These are phyloP conservation scores for Septoria petroselini DNA, from an alignment of 2,329 filamentous ascomycete genomes.

Conservation along the genomic window DNA sequence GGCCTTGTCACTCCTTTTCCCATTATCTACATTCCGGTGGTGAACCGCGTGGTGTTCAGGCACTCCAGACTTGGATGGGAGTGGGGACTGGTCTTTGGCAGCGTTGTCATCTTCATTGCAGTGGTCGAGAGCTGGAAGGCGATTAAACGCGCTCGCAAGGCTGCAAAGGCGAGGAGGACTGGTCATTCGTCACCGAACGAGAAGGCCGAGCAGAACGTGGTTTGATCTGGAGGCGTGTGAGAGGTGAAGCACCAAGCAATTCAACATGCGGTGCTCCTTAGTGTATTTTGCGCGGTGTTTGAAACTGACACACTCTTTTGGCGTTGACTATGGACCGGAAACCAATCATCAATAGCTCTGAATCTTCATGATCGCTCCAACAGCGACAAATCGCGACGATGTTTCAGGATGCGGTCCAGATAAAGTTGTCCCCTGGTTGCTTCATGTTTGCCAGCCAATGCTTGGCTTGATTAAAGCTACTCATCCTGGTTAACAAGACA, in stretches of 20 bases:
- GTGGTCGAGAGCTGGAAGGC: slow-evolving; percentile 48
- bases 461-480: background rate
- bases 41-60: slow-evolving; percentile 48
- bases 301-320: background rate
- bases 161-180: slow-evolving; percentile 7
- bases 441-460: background rate
- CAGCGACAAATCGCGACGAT: background rate
- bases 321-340: background rate
- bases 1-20: slow-evolving; percentile 45
- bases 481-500: background rate
- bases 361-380: background rate
- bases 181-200: slow-evolving; percentile 8
- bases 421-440: background rate
- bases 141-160: slow-evolving; percentile 38
- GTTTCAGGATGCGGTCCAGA: background rate
- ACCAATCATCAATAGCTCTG: background rate
- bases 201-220: slow-evolving; percentile 2
- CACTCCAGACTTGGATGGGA: slow-evolving; percentile 46
- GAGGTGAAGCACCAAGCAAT: background rate
- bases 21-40: slow-evolving; percentile 46
- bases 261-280: background rate
- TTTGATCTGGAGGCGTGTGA: background rate
- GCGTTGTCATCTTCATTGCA: slow-evolving; percentile 42
- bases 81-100: slow-evolving; percentile 46
- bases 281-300: background rate